A percentile compares a stretch with the other conserved stretches of the same genome.
Evolutionary conservation across 1,139 yeast species (phyloP).

Genomic region (Groenewaldozyma auringiensis): DNA sequence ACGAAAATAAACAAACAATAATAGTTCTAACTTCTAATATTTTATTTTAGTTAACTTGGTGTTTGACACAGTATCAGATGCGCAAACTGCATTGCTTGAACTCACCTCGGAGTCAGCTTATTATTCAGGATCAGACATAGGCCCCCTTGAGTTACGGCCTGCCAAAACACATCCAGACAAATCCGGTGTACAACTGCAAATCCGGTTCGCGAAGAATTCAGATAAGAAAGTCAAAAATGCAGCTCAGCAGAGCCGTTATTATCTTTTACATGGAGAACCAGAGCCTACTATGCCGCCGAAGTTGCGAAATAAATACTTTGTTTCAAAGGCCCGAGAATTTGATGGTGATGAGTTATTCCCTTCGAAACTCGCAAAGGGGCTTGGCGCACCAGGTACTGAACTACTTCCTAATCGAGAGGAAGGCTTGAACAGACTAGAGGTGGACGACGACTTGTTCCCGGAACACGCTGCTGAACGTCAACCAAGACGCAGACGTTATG

Average conservation of each 20-base stretch:
- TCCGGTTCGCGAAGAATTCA: constrained; percentile 46
- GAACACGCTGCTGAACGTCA: constrained; percentile 1
- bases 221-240: constrained; percentile 58
- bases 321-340: constrained; percentile 2
- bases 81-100: constrained; percentile 34
- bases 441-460: constrained; percentile 9
- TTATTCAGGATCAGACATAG: constrained; percentile 20
- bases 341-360: constrained; percentile 4
- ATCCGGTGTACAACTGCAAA: constrained; percentile 13
- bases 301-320: neutral
- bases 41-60: constrained; percentile 46
- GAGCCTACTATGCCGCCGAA: constrained; percentile 33
- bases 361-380: neutral
- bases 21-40: neutral
- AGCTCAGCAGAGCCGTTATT: constrained; percentile 54
- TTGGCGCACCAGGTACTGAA: constrained; percentile 1
- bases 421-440: neutral
- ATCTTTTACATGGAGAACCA: constrained; percentile 70
- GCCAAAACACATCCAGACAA: constrained; percentile 38
- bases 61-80: constrained; percentile 41
- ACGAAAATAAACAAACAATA: neutral
- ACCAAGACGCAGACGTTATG: no score
- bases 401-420: constrained; percentile 4
- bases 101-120: constrained; percentile 29
- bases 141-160: constrained; percentile 23